These are phyloP conservation scores for Hypholoma fasciculare DNA, from an alignment of 768 basidiomycete genomes.

Conservation along the genomic window DNA sequence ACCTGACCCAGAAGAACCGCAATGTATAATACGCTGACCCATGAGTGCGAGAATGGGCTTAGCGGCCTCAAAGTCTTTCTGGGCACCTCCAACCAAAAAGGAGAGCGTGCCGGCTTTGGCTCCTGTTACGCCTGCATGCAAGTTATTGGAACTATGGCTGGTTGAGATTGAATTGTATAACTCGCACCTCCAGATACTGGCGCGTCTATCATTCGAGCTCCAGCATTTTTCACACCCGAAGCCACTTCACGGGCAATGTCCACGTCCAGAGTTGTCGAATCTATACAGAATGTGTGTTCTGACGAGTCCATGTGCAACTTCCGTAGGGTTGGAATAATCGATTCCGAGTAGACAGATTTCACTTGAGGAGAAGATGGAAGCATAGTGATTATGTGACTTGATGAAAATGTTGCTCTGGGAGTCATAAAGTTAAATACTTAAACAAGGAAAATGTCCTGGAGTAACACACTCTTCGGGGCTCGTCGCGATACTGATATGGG, in stretches of 20 bases:
- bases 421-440: background rate
- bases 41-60: conserved; percentile 65
- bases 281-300: conserved; percentile 67
- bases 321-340: conserved; percentile 65
- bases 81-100: conserved; percentile 87
- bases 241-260: conserved; percentile 70
- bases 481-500: conserved; percentile 54
- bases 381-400: conserved; percentile 82
- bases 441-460: background rate
- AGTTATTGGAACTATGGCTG: background rate
- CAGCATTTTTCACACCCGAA: conserved; percentile 44
- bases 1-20: conserved; percentile 80
- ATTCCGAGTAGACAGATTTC: conserved; percentile 67
- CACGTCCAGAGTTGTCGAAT: conserved; percentile 91
- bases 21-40: conserved; percentile 83
- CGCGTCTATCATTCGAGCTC: conserved; percentile 85
- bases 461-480: conserved; percentile 74
- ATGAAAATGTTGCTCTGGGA: conserved; percentile 60
- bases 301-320: conserved; percentile 40
- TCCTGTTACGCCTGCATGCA: conserved; percentile 68
- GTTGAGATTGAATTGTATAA: background rate
- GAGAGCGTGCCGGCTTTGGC: conserved; percentile 87
- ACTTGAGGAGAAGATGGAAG: conserved; percentile 92
- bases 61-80: conserved; percentile 54
- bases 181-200: conserved; percentile 88